Conservation (phyloP, 164 flowering plant genomes). For the Annona squamosa region DNA sequence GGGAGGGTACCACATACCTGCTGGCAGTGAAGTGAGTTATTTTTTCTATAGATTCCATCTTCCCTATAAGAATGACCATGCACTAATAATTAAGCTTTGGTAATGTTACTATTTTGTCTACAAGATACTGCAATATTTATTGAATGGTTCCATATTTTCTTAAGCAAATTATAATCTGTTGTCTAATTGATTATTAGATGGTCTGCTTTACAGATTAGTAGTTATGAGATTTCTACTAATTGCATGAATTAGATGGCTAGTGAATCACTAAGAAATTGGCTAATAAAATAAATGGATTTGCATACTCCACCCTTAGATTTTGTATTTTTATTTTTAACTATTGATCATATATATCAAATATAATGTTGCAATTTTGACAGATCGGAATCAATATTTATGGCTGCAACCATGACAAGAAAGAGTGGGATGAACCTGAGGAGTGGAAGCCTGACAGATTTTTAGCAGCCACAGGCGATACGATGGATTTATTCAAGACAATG, state of each 20-base stretch:
- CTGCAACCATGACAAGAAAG: slow-evolving; percentile 80
- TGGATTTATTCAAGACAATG: slow-evolving; percentile 83
- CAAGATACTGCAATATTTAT: too few species aligned
- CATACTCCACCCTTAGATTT: background rate
- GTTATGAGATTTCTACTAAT: background rate
- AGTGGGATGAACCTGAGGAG: slow-evolving; percentile 63
- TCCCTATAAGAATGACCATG: background rate
- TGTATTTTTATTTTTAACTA: background rate
- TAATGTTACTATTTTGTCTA: background rate
- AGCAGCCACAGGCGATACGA: slow-evolving; percentile 36
- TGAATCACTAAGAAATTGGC: background rate
- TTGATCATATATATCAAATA: background rate
- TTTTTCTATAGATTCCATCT: background rate
- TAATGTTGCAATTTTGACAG: slow-evolving; percentile 23
- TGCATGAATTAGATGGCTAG: background rate
- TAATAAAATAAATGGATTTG: background rate
- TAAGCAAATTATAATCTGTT: background rate
- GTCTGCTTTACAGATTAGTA: background rate
- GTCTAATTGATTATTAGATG: background rate
- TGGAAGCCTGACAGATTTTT: slow-evolving; percentile 92
- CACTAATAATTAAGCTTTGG: background rate
- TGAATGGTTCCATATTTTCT: background rate
- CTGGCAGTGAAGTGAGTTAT: slow-evolving; percentile 63
- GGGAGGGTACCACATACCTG: slow-evolving; percentile 72
- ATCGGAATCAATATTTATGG: slow-evolving; percentile 83